These are phyloP conservation scores for Echeveria elegans DNA, from an alignment of 164 flowering plant species.

Conservation along the genomic window DNA sequence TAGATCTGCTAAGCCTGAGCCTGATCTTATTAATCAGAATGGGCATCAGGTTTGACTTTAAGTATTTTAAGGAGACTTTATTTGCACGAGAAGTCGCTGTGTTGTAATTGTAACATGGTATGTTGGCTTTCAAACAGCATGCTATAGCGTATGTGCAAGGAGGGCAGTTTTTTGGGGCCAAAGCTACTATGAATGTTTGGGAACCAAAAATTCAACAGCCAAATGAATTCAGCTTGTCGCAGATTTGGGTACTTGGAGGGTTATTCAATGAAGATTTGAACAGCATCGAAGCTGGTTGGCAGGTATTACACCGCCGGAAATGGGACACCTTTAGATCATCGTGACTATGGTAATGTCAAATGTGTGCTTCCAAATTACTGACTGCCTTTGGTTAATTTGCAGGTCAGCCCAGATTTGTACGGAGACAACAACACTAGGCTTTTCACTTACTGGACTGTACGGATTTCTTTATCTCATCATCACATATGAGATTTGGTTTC, in stretches of 20 bases:
- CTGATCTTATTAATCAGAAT: conserved; percentile 64
- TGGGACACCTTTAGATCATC: not conserved
- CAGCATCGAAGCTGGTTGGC: conserved; percentile 29
- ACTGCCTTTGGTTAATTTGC: conserved; percentile 15
- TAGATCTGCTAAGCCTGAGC: conserved; percentile 78
- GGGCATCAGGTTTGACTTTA: conserved; percentile 82
- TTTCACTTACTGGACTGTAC: conserved; percentile 97
- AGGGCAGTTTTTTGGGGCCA: conserved; percentile 6
- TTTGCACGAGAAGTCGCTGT: not conserved
- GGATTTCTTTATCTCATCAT: conserved; percentile 18
- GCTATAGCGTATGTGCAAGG: conserved; percentile 11
- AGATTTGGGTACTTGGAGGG: conserved; percentile 15
- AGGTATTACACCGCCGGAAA: conserved; percentile 12
- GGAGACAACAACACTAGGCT: conserved; percentile 90
- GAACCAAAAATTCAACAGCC: conserved; percentile 11
- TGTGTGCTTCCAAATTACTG: not conserved
- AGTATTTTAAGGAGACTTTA: not conserved
- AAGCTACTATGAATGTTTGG: conserved; percentile 10
- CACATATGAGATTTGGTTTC: too few species aligned
- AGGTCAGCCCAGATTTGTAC: conserved; percentile 95
- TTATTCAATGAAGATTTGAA: conserved; percentile 22
- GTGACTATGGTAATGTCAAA: not conserved
- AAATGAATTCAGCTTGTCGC: conserved; percentile 11
- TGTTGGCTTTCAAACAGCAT: not conserved
- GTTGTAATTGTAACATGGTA: not conserved